A percentile compares a stretch with the other conserved stretches of the same genome.
Evolutionary conservation across 2,329 filamentous ascomycete species (phyloP).

Genomic region (Stagonosporopsis cucurbitacearum): DNA sequence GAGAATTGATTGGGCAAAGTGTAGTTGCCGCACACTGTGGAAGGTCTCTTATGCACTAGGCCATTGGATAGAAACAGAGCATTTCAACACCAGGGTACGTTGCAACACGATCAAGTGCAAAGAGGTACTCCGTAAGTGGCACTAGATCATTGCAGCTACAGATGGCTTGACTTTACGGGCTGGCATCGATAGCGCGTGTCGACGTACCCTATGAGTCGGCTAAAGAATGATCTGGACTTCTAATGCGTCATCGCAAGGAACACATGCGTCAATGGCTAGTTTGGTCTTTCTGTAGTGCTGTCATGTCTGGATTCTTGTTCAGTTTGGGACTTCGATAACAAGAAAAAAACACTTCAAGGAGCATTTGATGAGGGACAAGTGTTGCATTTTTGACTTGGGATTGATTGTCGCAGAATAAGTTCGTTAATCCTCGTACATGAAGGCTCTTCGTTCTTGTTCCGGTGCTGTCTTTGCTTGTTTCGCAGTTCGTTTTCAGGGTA

Average conservation of each 20-base stretch:
- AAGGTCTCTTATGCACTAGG: constrained; percentile 5
- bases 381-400: not conserved
- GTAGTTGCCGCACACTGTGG: not conserved
- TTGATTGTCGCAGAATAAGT: not conserved
- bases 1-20: not conserved
- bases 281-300: not conserved
- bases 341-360: not conserved
- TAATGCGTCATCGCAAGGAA: not conserved
- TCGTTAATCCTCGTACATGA: not conserved
- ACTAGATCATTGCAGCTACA: not conserved
- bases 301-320: not conserved
- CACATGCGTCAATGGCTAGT: constrained; percentile 3
- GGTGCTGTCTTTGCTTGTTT: not conserved
- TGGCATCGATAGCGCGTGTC: not conserved
- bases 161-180: not conserved
- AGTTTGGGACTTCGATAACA: not conserved
- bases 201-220: not conserved
- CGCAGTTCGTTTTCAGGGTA: not conserved
- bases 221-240: constrained; percentile 2
- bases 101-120: not conserved
- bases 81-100: not conserved
- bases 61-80: not conserved
- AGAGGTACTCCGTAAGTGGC: constrained; percentile 1
- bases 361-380: not conserved
- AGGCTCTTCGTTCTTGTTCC: not conserved